These are phyloP conservation scores for Pseudocercospora crystallina DNA, from an alignment of 2,329 filamentous ascomycete species.

Conservation along the genomic window DNA sequence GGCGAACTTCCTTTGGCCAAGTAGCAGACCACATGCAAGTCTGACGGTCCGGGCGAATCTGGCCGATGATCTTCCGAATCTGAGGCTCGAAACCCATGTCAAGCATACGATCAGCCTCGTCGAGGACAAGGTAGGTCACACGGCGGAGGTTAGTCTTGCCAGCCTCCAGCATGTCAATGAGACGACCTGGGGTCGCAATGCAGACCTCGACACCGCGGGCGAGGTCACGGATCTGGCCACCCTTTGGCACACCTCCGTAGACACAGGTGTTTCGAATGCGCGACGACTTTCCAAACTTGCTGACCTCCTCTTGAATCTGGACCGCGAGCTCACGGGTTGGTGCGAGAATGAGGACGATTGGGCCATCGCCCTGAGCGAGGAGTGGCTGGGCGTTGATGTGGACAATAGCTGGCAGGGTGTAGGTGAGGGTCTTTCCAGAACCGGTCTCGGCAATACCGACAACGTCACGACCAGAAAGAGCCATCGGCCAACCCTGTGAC, in stretches of 20 bases:
- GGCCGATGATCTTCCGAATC: slow-evolving; percentile 96
- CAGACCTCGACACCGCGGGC: slow-evolving; percentile 95
- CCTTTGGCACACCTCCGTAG: slow-evolving; percentile 98
- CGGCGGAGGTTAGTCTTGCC: slow-evolving; percentile 97
- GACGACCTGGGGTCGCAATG: slow-evolving; percentile 94
- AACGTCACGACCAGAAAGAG: slow-evolving; percentile 93
- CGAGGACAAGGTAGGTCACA: slow-evolving; percentile 96
- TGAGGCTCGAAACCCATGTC: slow-evolving; percentile 99
- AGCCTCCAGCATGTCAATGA: slow-evolving; percentile 98
- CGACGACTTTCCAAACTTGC: slow-evolving; percentile 96
- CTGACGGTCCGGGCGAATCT: slow-evolving; percentile 97
- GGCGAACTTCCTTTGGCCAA: slow-evolving; percentile 97
- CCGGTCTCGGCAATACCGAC: slow-evolving; percentile 99
- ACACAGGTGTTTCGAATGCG: slow-evolving; percentile 98
- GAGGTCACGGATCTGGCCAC: slow-evolving; percentile 92
- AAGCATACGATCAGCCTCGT: slow-evolving; percentile 98
- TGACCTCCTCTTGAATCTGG: slow-evolving; percentile 98
- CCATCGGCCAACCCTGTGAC: slow-evolving; percentile 99
- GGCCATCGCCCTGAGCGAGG: slow-evolving; percentile 88
- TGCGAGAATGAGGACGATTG: slow-evolving; percentile 92
- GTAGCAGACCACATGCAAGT: slow-evolving; percentile 99
- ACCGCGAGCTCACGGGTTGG: slow-evolving; percentile 97
- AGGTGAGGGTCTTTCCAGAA: slow-evolving; percentile 97
- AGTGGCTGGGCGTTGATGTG: slow-evolving; percentile 99
- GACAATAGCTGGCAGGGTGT: slow-evolving; percentile 96